Percentiles rank a stretch among this genome's conserved stretches.
Conservation (phyloP, 2,329 filamentous ascomycete genomes). For the Aphanoascus verrucosus region DNA sequence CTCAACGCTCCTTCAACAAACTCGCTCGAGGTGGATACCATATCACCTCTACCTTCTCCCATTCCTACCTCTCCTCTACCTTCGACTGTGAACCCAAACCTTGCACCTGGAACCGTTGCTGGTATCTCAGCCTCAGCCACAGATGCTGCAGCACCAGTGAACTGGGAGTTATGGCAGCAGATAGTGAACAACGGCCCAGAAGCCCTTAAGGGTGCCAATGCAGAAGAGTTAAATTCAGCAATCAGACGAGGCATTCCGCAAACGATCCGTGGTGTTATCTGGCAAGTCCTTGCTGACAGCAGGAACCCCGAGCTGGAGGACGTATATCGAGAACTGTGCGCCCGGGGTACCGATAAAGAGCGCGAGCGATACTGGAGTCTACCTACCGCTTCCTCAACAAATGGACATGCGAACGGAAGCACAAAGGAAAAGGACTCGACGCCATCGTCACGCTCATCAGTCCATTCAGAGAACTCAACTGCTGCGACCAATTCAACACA, state of each 20-base stretch:
- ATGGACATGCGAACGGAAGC: conserved; percentile 44
- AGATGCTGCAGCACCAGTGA: conserved; percentile 61
- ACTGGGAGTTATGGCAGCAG: conserved; percentile 97
- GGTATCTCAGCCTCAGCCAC: conserved; percentile 61
- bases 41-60: conserved; percentile 17
- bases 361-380: conserved; percentile 47
- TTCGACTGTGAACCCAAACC: conserved; percentile 53
- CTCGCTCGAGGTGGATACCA: conserved; percentile 31
- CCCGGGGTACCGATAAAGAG: conserved; percentile 71
- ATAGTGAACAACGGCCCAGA: conserved; percentile 90
- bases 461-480: conserved; percentile 65
- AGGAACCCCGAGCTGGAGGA: conserved; percentile 82
- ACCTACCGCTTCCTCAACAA: conserved; percentile 21
- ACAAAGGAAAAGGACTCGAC: conserved; percentile 53
- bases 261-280: conserved; percentile 94
- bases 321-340: conserved; percentile 72
- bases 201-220: conserved; percentile 74
- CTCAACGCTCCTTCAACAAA: conserved; percentile 38
- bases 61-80: conserved; percentile 38
- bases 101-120: conserved; percentile 76
- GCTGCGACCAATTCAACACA: conserved; percentile 48
- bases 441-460: conserved; percentile 70
- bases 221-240: conserved; percentile 78
- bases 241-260: conserved; percentile 90
- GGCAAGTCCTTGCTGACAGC: conserved; percentile 93